Conservation (phyloP, 2,329 filamentous ascomycete genomes). For the Lojkania enalia region DNA sequence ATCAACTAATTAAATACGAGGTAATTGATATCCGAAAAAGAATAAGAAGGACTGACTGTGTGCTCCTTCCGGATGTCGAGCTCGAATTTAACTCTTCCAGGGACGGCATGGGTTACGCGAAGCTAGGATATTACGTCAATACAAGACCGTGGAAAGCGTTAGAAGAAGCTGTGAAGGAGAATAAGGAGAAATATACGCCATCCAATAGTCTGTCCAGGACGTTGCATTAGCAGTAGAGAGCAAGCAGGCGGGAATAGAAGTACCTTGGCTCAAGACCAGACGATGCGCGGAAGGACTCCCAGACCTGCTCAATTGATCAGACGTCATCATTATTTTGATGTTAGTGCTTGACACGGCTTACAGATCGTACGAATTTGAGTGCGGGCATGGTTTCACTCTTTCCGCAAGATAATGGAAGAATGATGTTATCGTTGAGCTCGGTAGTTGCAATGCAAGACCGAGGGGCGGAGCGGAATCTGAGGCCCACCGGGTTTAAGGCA, state of each 20-base stretch:
- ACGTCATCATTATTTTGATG: conserved; percentile 7
- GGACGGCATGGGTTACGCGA: conserved; percentile 64
- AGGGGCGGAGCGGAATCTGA: conserved; percentile 4
- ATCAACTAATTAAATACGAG: conserved; percentile 6
- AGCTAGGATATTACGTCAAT: conserved; percentile 54
- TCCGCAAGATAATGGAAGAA: conserved; percentile 16
- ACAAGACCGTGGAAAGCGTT: too few relatives aligned
- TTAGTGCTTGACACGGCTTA: conserved; percentile 45
- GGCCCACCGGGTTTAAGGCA: too few relatives aligned
- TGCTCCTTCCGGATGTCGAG: conserved; percentile 74
- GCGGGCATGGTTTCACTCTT: conserved; percentile 43
- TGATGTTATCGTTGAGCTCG: conserved; percentile 28
- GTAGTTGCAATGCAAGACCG: conserved; percentile 10
- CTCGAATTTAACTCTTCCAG: conserved; percentile 74
- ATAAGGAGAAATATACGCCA: conserved; percentile 28
- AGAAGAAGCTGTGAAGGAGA: too few relatives aligned
- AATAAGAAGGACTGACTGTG: conserved; percentile 58
- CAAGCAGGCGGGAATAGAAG: too few relatives aligned
- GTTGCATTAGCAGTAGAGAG: too few relatives aligned
- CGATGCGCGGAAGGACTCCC: conserved; percentile 81
- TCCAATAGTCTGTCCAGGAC: conserved; percentile 49
- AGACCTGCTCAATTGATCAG: conserved; percentile 61
- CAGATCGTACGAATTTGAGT: conserved; percentile 66
- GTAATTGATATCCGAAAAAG: too few relatives aligned
- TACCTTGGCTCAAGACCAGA: conserved; percentile 90